Percentiles rank a stretch among this genome's conserved stretches.
phyloP scores from a whole-genome alignment of 2,329 filamentous ascomycete species.

The Fusarium zealandicum region DNA sequence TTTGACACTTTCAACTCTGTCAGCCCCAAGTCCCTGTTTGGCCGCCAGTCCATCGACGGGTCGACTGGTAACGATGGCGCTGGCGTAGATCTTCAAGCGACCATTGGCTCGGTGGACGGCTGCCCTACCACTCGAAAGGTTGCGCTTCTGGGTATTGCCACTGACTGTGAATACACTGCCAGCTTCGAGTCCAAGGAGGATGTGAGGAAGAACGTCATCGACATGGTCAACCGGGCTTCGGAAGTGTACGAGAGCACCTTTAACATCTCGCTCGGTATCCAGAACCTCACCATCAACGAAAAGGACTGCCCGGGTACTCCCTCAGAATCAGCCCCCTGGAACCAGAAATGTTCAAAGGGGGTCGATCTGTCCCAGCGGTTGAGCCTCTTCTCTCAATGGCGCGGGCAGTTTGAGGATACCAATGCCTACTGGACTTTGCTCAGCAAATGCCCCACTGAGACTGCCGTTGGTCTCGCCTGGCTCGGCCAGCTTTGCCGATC shows the following conservation, averaged over 20 bases:
- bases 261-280: conserved; percentile 91
- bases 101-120: conserved; percentile 82
- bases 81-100: conserved; percentile 73
- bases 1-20: conserved; percentile 66
- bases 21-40: conserved; percentile 72
- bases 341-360: conserved; percentile 72
- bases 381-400: conserved; percentile 88
- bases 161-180: conserved; percentile 86
- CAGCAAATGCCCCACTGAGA: conserved; percentile 79
- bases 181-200: conserved; percentile 71
- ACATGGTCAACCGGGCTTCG: conserved; percentile 85
- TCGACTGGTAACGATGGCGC: conserved; percentile 74
- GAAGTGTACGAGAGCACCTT: conserved; percentile 88
- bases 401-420: conserved; percentile 75
- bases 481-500: conserved; percentile 81
- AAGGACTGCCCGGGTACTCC: conserved; percentile 74
- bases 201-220: conserved; percentile 78
- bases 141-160: conserved; percentile 88
- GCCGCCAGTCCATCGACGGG: conserved; percentile 73
- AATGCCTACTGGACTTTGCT: conserved; percentile 96
- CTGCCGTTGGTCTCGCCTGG: conserved; percentile 92
- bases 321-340: conserved; percentile 78
- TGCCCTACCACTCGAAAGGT: conserved; percentile 92
- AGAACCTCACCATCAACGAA: conserved; percentile 82
- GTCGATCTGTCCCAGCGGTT: conserved; percentile 77